A percentile compares a stretch with the other conserved stretches of the same genome.
phyloP scores from a whole-genome alignment of 1,139 yeast species.

The Taiozyma sp. region DNA sequence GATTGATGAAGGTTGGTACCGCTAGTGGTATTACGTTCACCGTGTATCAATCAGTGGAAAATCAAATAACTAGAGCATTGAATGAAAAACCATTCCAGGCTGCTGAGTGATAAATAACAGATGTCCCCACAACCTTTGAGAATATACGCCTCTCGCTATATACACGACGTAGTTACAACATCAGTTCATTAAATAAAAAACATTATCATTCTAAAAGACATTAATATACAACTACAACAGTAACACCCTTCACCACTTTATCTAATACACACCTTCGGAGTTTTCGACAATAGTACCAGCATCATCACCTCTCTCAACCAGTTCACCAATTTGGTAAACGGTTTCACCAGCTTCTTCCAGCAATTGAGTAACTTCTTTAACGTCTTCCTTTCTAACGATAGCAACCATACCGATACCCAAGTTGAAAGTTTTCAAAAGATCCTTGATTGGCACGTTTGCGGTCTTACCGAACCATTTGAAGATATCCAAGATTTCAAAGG shows the following conservation, averaged over 20 bases:
- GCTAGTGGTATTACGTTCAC: constrained; percentile 78
- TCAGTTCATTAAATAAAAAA: background rate
- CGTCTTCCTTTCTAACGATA: constrained; percentile 66
- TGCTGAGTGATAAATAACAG: constrained; percentile 5
- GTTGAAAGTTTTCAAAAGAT: constrained; percentile 86
- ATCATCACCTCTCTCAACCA: constrained; percentile 46
- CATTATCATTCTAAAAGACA: background rate
- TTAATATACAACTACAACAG: background rate
- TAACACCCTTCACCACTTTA: background rate
- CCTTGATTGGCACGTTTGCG: constrained; percentile 84
- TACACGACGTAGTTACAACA: background rate
- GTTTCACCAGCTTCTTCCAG: constrained; percentile 67
- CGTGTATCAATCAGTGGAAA: constrained; percentile 60
- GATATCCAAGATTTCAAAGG: constrained; percentile 83
- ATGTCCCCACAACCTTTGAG: background rate
- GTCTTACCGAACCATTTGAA: constrained; percentile 93
- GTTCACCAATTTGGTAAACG: constrained; percentile 74
- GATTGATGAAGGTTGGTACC: constrained; percentile 72
- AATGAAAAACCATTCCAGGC: constrained; percentile 46
- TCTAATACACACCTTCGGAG: constrained; percentile 53
- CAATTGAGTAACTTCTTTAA: constrained; percentile 47
- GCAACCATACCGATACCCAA: constrained; percentile 97
- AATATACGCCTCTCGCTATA: background rate
- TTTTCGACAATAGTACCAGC: constrained; percentile 58
- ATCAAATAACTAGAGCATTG: constrained; percentile 42